Evolutionary conservation across 1,284 basidiomycete species (phyloP).

Genomic region (Ceratobasidium sp.): DNA sequence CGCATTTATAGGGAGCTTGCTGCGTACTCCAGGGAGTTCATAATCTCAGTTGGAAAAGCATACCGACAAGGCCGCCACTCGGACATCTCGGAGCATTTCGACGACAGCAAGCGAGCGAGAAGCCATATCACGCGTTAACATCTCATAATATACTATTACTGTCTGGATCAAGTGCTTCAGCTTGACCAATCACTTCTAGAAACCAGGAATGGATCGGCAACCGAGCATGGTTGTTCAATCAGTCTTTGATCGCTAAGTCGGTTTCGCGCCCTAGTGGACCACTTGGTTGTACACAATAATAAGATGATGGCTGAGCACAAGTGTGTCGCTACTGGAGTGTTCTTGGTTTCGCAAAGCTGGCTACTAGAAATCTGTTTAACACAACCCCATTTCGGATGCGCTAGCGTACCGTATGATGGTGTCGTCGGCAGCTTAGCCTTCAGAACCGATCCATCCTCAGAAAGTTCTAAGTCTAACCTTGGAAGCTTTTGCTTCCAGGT

Average conservation of each 20-base stretch:
- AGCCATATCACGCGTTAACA: not conserved
- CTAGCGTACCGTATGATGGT: not conserved
- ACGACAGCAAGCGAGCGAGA: slow-evolving; percentile 6
- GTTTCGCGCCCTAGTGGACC: too few relatives aligned
- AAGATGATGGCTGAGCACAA: not conserved
- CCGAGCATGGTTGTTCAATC: not conserved
- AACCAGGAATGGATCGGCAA: not conserved
- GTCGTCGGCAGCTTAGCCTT: slow-evolving; percentile 7
- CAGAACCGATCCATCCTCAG: not conserved
- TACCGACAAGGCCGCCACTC: slow-evolving; percentile 17
- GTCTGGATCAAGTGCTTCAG: not conserved
- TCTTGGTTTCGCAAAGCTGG: not conserved
- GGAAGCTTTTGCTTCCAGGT: not conserved
- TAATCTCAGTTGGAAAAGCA: not conserved
- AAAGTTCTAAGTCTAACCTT: too few relatives aligned
- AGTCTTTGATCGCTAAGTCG: not conserved
- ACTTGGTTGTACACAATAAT: not conserved
- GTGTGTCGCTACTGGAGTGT: not conserved
- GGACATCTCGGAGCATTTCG: slow-evolving; percentile 2
- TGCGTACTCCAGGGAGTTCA: not conserved
- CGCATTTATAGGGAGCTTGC: not conserved
- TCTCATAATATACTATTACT: slow-evolving; percentile 4
- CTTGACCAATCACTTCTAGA: not conserved
- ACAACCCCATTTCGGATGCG: not conserved
- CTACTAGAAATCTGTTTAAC: slow-evolving; percentile 8